phyloP scores from a whole-genome alignment of 2,329 filamentous ascomycete genomes.

The Nemania serpens region DNA sequence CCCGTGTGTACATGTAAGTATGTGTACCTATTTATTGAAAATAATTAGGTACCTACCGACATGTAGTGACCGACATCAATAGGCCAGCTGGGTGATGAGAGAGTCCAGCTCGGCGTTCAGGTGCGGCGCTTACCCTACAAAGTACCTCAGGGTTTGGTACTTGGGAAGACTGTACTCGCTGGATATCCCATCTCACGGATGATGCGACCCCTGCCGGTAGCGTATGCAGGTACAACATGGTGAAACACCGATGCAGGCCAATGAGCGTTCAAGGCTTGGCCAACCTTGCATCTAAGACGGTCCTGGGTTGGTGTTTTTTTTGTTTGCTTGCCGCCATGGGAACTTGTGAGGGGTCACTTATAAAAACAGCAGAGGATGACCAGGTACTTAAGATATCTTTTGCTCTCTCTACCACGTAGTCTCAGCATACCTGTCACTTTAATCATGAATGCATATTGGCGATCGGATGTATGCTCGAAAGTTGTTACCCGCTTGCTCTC shows the following conservation, averaged over 20 bases:
- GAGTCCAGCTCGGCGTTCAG: slow-evolving; percentile 24
- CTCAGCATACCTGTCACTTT: too few species aligned
- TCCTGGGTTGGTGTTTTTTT: too few species aligned
- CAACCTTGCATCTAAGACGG: background rate
- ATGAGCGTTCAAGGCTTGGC: slow-evolving; percentile 13
- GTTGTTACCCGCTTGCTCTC: slow-evolving; percentile 7
- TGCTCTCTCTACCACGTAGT: too few species aligned
- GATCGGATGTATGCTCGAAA: too few species aligned
- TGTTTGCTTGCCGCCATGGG: slow-evolving; percentile 16
- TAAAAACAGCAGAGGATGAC: background rate
- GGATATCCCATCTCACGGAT: slow-evolving; percentile 3
- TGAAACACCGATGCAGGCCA: slow-evolving; percentile 38
- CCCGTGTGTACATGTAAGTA: too few species aligned
- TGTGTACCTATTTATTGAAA: too few species aligned
- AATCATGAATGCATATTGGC: too few species aligned
- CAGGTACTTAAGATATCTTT: too few species aligned
- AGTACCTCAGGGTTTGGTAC: slow-evolving; percentile 29
- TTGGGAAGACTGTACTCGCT: too few species aligned
- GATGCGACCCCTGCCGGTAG: slow-evolving; percentile 27
- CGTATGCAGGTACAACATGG: slow-evolving; percentile 42
- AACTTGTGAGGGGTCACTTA: background rate
- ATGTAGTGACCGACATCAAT: too few species aligned
- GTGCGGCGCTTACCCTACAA: slow-evolving; percentile 34
- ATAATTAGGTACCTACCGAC: too few species aligned
- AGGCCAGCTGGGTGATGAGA: slow-evolving; percentile 16